phyloP scores from a whole-genome alignment of 208 protist species.

The Acanthamoeba castellanii region DNA sequence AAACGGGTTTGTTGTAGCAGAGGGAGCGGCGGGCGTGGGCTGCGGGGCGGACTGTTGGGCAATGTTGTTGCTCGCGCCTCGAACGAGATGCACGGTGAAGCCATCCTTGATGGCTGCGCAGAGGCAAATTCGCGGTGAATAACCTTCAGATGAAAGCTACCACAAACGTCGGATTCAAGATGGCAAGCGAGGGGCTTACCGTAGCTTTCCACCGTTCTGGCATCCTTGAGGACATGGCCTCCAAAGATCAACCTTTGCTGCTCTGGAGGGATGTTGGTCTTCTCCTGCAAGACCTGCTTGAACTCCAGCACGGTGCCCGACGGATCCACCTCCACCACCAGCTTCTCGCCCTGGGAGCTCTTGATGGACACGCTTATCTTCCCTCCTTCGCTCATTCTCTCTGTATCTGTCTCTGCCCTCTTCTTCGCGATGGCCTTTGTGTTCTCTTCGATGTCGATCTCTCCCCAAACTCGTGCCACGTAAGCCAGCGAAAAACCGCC shows the following conservation, averaged over 20 bases:
- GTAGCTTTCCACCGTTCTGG: constrained; percentile 83
- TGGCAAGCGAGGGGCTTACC: constrained; percentile 75
- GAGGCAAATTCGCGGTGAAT: neutral
- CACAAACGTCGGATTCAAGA: neutral
- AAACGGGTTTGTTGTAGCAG: neutral
- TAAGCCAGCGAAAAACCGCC: neutral
- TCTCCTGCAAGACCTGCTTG: constrained; percentile 84
- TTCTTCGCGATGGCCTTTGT: neutral
- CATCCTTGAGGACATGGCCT: constrained; percentile 90
- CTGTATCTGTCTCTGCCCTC: neutral
- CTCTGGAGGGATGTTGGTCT: constrained; percentile 84
- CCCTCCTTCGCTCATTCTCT: constrained; percentile 12
- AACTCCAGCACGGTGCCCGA: constrained; percentile 70
- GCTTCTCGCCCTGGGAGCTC: constrained; percentile 36
- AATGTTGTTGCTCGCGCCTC: constrained; percentile 46
- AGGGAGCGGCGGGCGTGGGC: neutral
- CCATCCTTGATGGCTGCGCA: constrained; percentile 88
- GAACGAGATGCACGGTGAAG: constrained; percentile 88
- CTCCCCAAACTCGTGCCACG: neutral
- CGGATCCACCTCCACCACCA: constrained; percentile 54
- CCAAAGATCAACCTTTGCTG: constrained; percentile 90
- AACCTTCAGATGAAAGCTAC: neutral
- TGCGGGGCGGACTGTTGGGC: constrained; percentile 35
- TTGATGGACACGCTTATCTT: constrained; percentile 64
- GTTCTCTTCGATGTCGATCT: neutral